Conservation (phyloP, 345 rosid genomes). For the Linum tenue region DNA sequence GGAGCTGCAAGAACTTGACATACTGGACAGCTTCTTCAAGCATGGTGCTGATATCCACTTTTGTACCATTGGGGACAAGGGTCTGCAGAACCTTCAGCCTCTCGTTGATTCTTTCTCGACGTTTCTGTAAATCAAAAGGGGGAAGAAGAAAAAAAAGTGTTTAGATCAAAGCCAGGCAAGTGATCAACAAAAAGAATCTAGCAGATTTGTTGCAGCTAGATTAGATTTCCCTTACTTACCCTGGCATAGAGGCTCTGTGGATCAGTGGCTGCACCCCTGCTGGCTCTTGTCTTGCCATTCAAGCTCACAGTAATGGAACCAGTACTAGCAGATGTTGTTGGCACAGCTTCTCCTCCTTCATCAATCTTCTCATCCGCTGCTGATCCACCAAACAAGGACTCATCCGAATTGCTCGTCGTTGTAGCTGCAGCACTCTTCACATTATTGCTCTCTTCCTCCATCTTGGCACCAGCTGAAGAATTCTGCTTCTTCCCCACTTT, state of each 20-base stretch:
- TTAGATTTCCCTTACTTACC: slow-evolving; percentile 21
- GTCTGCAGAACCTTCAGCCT: too few species aligned
- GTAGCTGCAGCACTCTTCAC: slow-evolving; percentile 12
- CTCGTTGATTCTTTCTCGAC: slow-evolving; percentile 65
- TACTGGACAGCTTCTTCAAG: too few species aligned
- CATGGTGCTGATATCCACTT: too few species aligned
- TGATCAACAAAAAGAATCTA: background rate
- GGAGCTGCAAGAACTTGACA: too few species aligned
- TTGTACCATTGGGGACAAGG: too few species aligned
- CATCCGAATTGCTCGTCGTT: slow-evolving; percentile 23
- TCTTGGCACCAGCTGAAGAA: too few species aligned
- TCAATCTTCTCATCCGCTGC: slow-evolving; percentile 2
- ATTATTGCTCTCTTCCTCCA: slow-evolving; percentile 25
- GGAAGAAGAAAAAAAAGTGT: background rate
- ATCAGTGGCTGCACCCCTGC: slow-evolving; percentile 68
- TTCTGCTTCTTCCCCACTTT: slow-evolving; percentile 21
- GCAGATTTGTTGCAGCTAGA: too few species aligned
- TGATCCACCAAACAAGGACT: slow-evolving; percentile 24
- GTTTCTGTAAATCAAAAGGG: slow-evolving; percentile 27
- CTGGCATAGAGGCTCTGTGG: slow-evolving; percentile 84
- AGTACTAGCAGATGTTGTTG: too few species aligned
- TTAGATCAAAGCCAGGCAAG: background rate
- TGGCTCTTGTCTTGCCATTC: slow-evolving; percentile 64
- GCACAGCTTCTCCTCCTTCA: slow-evolving; percentile 18
- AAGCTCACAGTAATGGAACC: slow-evolving; percentile 25